Evolutionary conservation across 2,329 filamentous ascomycete genomes (phyloP).

Genomic region (Pleurostoma richardsiae): DNA sequence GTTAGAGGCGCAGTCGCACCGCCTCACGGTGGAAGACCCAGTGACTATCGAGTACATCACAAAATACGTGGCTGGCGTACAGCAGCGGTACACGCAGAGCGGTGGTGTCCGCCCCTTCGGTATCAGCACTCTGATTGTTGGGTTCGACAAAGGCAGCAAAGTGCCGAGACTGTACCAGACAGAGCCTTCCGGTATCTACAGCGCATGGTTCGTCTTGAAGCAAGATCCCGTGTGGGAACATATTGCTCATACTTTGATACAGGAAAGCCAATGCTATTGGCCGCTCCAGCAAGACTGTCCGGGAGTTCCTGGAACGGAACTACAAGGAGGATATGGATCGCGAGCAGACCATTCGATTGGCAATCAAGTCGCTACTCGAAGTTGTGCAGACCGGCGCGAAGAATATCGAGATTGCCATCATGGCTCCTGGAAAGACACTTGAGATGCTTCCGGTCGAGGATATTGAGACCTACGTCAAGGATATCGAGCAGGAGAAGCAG

Average conservation of each 20-base stretch:
- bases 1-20: constrained; percentile 94
- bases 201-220: constrained; percentile 70
- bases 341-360: constrained; percentile 91
- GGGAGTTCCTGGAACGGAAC: constrained; percentile 97
- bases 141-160: constrained; percentile 92
- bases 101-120: constrained; percentile 98
- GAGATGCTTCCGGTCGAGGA: constrained; percentile 95
- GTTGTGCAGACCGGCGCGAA: constrained; percentile 98
- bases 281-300: constrained; percentile 96
- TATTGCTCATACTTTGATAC: constrained; percentile 8
- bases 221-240: not conserved
- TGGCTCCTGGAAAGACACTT: constrained; percentile 85
- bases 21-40: constrained; percentile 93
- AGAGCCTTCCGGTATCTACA: constrained; percentile 99
- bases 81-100: constrained; percentile 98
- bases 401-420: constrained; percentile 99
- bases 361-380: constrained; percentile 96
- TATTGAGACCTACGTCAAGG: constrained; percentile 97
- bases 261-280: constrained; percentile 99
- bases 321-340: constrained; percentile 98
- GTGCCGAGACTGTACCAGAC: constrained; percentile 93
- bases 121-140: constrained; percentile 95
- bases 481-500: constrained; percentile 98
- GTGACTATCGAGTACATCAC: constrained; percentile 99
- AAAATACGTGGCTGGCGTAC: constrained; percentile 95